Base-by-base conservation (phyloP, 345 rosid species). In the Populus simonii region DNA sequence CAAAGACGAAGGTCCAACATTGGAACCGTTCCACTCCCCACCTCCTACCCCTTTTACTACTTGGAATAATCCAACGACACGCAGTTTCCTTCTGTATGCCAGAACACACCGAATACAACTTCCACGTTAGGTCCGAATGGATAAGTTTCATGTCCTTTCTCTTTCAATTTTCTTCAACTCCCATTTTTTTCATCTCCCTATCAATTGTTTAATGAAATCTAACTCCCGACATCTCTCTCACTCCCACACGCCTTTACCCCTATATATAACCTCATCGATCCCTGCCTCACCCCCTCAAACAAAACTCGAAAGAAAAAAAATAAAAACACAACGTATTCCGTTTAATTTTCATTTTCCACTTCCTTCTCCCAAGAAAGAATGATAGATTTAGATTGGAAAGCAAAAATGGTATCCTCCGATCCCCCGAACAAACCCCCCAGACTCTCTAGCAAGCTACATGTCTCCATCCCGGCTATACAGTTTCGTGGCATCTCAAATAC, bases 341-440 rank as follows among this genome's bases (percentile, higher is more conserved):
- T 57, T 7, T n/a, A 70, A 72, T 10, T 18, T 16, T 10, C 0
- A 0, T 2, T 9, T 33, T 65, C 25, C 5, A 2, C 72, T 29
- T 4, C 11, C 9, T 53, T 27, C 57, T 22, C n/a, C 15, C 7
- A 20, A 68, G 16, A 23, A 27, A 79, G 74, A 49, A 94, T 94
- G 98, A 90, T 90, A 55, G 95, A 91, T 84, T 73, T 94, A 62
- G 90, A 88, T 70, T 86, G 91, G 72, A 82, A 89, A 71, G 85
- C 87, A 45, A 89, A 89, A 43, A 87, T 85, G 87, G 88, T 78
- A 16, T 85, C 97, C 39, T 69, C 89, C 23, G 86, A 87, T 65
- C 74, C 80, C 51, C 83, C 91, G 1, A 80, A 68, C 82, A 89
- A 83, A 74, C 83, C 92, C 36, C 86, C 87, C 0, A 88, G 82